Base-by-base conservation (phyloP, 1,139 yeast genomes). In the Yamadazyma triangularis region DNA sequence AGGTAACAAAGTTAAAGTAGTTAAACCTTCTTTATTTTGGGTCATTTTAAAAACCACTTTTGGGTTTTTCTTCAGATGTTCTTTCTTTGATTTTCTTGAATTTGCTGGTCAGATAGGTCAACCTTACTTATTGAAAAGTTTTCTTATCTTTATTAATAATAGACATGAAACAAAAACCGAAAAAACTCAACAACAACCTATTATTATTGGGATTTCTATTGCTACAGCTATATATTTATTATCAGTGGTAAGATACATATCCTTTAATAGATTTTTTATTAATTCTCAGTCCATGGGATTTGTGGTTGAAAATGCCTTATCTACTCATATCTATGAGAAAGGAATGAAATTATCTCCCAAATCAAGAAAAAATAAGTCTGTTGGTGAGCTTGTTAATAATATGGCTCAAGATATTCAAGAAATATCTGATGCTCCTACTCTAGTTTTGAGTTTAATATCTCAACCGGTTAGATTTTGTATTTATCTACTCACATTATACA, bases 341-440 rank as follows among this genome's bases (percentile, higher is more conserved):
- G 58, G 67, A 0, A 44, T 63, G 41, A 50, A 36, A 23, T 53
- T 65, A 24, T 57, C 69, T 2, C 65, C 68, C 2, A 62, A 60
- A 32, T 53, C 63, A 12, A 53, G 63, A 32, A 63, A 56, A 34
- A 48, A 51, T n/a, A 63, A 62, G 32, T 48, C 66, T 10, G 59
- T 64, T 4, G 70, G 71, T 29, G 70, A 64, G 33, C 56, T 65
- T 28, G 57, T 65, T 21, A 63, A 56, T 34, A 60, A 61, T 36
- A 50, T 65, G 33, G 55, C 70, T 1, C 62, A 59, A 33, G 72
- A 65, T 44, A 54, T 62, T 10, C 37, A 38, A n/a, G 47, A 51
- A 1, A 42, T 64, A 10, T 40, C 51, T 10, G 36, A 40, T 10
- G 35, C 54, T 32, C 53, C 60, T 22, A 49, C 45, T 23, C 42